Base-by-base conservation (phyloP, 1,284 basidiomycete species). In the Moesziomyces aphidis region DNA sequence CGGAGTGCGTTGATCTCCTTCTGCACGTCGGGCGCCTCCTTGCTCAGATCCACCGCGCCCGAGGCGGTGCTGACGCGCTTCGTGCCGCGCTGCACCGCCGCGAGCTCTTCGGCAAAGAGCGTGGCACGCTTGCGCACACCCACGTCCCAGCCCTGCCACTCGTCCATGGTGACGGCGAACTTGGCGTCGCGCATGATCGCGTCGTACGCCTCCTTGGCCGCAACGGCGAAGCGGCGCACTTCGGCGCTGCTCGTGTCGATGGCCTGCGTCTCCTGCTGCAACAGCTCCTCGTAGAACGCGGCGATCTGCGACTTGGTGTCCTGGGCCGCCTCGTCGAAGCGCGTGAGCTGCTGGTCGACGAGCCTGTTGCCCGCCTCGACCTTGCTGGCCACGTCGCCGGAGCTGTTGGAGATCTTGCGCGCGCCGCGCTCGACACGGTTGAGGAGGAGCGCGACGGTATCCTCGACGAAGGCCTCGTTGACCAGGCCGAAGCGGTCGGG, bases 121-220 rank as follows among this genome's bases (percentile, higher is more conserved):
- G 60, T 43, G 43, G 69, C 71, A 11, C 78, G 72, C 61, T 73
- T 67, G 24, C 57, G 49, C 34, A 82, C 66, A 13, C 78, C 80
- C 17, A 72, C 59, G 54, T 79, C 79, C 83, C 83, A 84, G 28
- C 80, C 80, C 6, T 67, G 62, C 62, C 69, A 78, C 31, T 84
- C 79, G 49, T 80, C 79, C 58, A 74, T 73, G 51, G 77, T 83
- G 10, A 43, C 64, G 15, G 73, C 54, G 54, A 83, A 84, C 57
- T 81, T 80, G 58, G 69, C 73, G 11, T 71, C 55, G 24, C 68
- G 61, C 79, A 84, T 82, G 26, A 79, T 61, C 19, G 61, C 58
- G 59, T 73, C 72, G 55, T 76, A 82, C 5, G 61, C 68, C n/a
- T 68, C 53, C 42, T 69, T 61, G 31, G 78, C 79, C 26, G 75